Base-by-base conservation (phyloP, 176 grass and related monocot genomes). In the Bolboschoenus planiculmis region DNA sequence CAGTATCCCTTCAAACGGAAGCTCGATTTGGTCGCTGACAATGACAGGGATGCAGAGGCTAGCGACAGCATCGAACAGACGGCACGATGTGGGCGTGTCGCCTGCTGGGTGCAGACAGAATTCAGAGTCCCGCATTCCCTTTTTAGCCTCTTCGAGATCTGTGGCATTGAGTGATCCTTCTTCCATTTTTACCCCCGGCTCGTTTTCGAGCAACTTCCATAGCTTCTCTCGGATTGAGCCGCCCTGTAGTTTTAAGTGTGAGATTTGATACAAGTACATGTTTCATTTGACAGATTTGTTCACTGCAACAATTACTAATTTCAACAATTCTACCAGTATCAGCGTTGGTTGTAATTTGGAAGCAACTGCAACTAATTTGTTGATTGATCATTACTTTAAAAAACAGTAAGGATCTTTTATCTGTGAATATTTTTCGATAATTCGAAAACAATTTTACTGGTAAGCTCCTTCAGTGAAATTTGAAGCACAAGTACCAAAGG, bases 21-120 rank as follows among this genome's bases (percentile, higher is more conserved):
- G 90, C 84, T 97, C 91, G 27, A 97, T 88, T 9, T 86, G 72
- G 89, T 94, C 91, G 7, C 94, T 97, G 13, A 94, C 85, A 62
- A 94, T 85, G 47, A 97, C 88, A 10, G 94, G 94, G 83, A 94
- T 94, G 79, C 91, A 97, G 8, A 93, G 84, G 50, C 94, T 97
- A 63, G 89, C 78, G 61, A 97, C 50, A 7, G 90, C 94, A 39
- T 97, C 91, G 48, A 97, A 97, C 21, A 94, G 63, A 18, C 90
- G 89, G 61, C 91, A 91, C 62, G 91, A 92, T 20, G 89, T 93
- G 23, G 91, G 94, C 3, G 94, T 94, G 84, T 97, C 94, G 27
- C 91, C 91, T 66, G 94, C 84, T 78, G 94, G 94, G 67, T 93
- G 89, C 81, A 97, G 48, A 79, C 94, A 97, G 73, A 97, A 97